phyloP scores from a whole-genome alignment of 805 yeast species.

The Ogataea trehaloabstinens region DNA sequence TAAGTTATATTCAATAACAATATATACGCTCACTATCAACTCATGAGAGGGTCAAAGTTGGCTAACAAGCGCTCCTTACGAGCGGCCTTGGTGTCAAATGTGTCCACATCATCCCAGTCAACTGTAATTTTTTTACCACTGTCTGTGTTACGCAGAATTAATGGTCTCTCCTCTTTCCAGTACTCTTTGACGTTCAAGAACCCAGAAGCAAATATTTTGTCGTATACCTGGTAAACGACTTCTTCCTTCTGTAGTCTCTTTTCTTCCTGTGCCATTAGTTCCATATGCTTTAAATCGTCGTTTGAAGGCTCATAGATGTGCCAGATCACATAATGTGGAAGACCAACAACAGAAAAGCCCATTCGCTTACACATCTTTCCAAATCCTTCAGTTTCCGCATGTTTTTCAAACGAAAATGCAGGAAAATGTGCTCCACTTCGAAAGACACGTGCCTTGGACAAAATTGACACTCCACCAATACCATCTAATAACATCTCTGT shows the following conservation, averaged over 20 bases:
- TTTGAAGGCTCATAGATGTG: conserved; percentile 93
- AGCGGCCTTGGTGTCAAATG: conserved; percentile 14
- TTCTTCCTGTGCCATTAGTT: conserved; percentile 85
- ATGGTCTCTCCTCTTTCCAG: conserved; percentile 71
- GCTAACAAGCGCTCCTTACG: conserved; percentile 3
- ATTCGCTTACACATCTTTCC: conserved; percentile 84
- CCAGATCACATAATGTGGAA: conserved; percentile 96
- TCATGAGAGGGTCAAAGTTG: conserved; percentile 2
- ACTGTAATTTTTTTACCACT: conserved; percentile 49
- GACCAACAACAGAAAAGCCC: conserved; percentile 84
- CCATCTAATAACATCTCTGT: conserved; percentile 94
- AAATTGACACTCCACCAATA: conserved; percentile 94
- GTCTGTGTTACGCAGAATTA: conserved; percentile 77
- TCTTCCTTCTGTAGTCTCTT: conserved; percentile 60
- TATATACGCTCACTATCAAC: neutral
- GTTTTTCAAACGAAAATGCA: conserved; percentile 92
- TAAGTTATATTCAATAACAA: neutral
- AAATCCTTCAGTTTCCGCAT: conserved; percentile 97
- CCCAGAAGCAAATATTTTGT: conserved; percentile 72
- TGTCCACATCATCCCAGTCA: conserved; percentile 69
- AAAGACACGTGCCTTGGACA: conserved; percentile 84
- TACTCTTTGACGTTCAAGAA: conserved; percentile 70
- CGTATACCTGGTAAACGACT: conserved; percentile 61
- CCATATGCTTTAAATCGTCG: conserved; percentile 82
- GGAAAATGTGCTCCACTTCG: conserved; percentile 91